Base-by-base conservation (phyloP, 805 yeast genomes). In the Candida orba region DNA sequence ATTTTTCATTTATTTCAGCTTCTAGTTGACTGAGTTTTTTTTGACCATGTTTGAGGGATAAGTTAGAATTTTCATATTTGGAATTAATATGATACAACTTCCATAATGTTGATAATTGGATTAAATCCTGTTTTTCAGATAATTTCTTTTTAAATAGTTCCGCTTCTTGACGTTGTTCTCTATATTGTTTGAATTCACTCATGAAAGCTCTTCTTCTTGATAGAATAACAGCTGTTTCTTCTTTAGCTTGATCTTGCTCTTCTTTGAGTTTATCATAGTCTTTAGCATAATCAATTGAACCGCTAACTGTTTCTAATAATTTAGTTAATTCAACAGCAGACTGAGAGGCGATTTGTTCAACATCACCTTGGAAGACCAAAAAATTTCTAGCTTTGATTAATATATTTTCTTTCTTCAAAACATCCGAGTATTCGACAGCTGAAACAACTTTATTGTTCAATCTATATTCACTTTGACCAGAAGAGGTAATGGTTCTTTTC, bases 321-420 rank as follows among this genome's bases (percentile, higher is more conserved):
- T 67, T 71, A 2, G 95, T 78, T 47, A 93, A 69, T 33, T 88
- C 95, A 22, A 64, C 62, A 0, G 97, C 78, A 0, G 91, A 78
- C 59, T 90, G 95, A 0, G 95, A 74, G 0, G 98, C 98, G 34
- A 93, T 80, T 53, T 81, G 84, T 60, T 91, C 98, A 40, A 93
- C 95, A 59, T 91, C 98, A 47, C 99, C 98, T 67, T 93, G 99
- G 59, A 91, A 89, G 8, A 93, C 98, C 47, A 93, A 66, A 56
- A 91, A 91, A 61, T 93, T 93, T 58, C 87, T 75, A 1, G 97
- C 96, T 58, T 84, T 87, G 51, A 89, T 84, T 47, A 90, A 66
- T 43, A 91, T 88, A 55, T 87, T 86, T 57, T 91, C 95, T 7
- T 69, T 67, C 52, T 83, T 85, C 56, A 93, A 71, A 2, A 80